Evolutionary conservation across 108 stramenopile genomes (phyloP).

Genomic region (Skeletonema tropicum): DNA sequence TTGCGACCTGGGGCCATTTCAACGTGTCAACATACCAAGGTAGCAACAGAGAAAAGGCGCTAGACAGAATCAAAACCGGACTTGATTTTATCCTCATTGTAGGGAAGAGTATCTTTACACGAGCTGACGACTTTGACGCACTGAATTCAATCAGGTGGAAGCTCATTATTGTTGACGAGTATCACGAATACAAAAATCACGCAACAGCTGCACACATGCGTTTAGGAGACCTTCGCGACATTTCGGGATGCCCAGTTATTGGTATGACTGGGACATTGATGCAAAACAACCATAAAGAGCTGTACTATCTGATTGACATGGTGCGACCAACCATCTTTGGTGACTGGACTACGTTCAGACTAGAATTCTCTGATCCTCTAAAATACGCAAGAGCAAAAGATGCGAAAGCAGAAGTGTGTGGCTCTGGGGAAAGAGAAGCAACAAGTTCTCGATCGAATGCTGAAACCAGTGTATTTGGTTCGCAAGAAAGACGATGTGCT

Average conservation of each 20-base stretch:
- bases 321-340: conserved; percentile 72
- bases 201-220: conserved; percentile 32
- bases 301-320: conserved; percentile 77
- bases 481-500: conserved; percentile 71
- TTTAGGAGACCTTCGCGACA: conserved; percentile 35
- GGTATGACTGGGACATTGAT: conserved; percentile 64
- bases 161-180: conserved; percentile 84
- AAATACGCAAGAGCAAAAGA: conserved; percentile 64
- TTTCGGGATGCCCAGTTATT: conserved; percentile 42
- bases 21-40: conserved; percentile 55
- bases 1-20: conserved; percentile 81
- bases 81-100: conserved; percentile 70
- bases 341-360: conserved; percentile 56
- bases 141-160: conserved; percentile 67
- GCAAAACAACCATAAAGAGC: conserved; percentile 77
- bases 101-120: conserved; percentile 61
- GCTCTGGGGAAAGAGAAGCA: conserved; percentile 38
- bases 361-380: conserved; percentile 59
- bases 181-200: conserved; percentile 74
- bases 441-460: conserved; percentile 47
- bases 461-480: conserved; percentile 57
- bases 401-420: conserved; percentile 43
- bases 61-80: conserved; percentile 55
- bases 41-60: conserved; percentile 43
- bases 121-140: conserved; percentile 40